Percentiles rank a stretch among this genome's conserved stretches.
These are phyloP conservation scores for Aspergillus phoenicis DNA, from an alignment of 2,329 filamentous ascomycete genomes.

Conservation along the genomic window DNA sequence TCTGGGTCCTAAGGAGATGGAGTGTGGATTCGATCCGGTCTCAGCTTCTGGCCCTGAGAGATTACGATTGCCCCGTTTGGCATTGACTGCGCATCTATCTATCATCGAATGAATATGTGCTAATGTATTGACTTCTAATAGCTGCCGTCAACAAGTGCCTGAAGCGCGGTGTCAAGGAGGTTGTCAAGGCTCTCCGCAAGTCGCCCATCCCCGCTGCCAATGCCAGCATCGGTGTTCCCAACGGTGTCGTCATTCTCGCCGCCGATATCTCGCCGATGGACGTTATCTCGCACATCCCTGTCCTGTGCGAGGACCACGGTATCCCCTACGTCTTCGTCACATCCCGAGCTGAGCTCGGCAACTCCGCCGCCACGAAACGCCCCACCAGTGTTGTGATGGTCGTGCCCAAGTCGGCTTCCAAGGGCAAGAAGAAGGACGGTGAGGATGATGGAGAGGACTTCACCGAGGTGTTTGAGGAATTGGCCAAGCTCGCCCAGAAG, in stretches of 20 bases:
- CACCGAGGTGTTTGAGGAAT: constrained; percentile 56
- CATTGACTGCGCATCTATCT: background rate
- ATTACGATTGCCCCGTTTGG: background rate
- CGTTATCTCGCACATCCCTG: constrained; percentile 96
- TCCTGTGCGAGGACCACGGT: constrained; percentile 97
- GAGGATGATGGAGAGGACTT: constrained; percentile 52
- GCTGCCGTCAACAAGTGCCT: constrained; percentile 94
- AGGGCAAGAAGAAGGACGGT: constrained; percentile 56
- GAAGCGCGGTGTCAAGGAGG: constrained; percentile 97
- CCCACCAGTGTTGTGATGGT: constrained; percentile 96
- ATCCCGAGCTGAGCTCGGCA: constrained; percentile 89
- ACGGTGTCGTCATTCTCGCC: constrained; percentile 83
- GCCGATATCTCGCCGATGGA: constrained; percentile 98
- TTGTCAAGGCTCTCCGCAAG: constrained; percentile 97
- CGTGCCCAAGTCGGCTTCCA: constrained; percentile 52
- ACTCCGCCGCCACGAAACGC: constrained; percentile 90
- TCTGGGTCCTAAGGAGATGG: background rate
- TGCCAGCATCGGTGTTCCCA: constrained; percentile 63
- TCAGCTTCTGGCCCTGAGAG: background rate
- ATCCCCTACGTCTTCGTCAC: constrained; percentile 95
- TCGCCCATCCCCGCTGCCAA: constrained; percentile 70
- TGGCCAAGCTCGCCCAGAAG: constrained; percentile 63
- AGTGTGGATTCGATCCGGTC: background rate
- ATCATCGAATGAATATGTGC: constrained; percentile 7
- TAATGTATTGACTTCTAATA: constrained; percentile 45